Base-by-base conservation (phyloP, 352 stramenopile species). In the Chrysophaeum taylorii region DNA sequence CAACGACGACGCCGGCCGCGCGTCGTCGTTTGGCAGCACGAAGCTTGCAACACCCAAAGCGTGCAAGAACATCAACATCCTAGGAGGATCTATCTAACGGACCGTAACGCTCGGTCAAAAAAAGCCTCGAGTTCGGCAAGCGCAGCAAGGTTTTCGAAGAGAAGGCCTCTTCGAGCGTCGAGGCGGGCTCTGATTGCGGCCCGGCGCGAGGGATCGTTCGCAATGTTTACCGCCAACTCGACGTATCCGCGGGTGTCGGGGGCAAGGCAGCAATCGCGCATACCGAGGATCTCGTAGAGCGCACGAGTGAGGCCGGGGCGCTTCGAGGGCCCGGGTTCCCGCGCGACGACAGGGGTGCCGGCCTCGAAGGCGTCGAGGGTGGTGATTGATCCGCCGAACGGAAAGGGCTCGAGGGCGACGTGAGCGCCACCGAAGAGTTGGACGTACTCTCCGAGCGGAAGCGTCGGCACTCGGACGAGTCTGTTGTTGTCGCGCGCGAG, bases 321-420 rank as follows among this genome's bases (percentile, higher is more conserved):
- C 50, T 33, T 9, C 27, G 23, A 9, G 1, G 9, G 14, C 1
- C 14, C 33, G 9, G 18, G 48, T 21, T 5, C 25, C 1, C 15
- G 31, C 9, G 27, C 42, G n/a, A 73, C 27, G 16, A 78, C 82
- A 70, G 82, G 87, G 80, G 85, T 79, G 70, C 83, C 83, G 54
- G 86, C 78, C 35, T 83, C 80, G 70, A 90, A 79, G 0, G 84
- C 81, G 25, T 90, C 85, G 29, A 90, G 77, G 5, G 82, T 85
- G 1, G 84, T 89, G 45, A 91, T 83, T 12, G 82, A 82, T 9
- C 85, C 83, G 29, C 83, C 85, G 27, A 89, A 89, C 21, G 85
- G 84, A 36, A 87, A 90, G 35, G 85, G 83, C 52, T 90, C 84
- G 12, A 90, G 68, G 15, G 88, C 70, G 42, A 90, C 83, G 63